Percentiles rank a stretch among this genome's conserved stretches.
phyloP scores from a whole-genome alignment of 2,329 filamentous ascomycete species.

The Salinomyces thailandicus region DNA sequence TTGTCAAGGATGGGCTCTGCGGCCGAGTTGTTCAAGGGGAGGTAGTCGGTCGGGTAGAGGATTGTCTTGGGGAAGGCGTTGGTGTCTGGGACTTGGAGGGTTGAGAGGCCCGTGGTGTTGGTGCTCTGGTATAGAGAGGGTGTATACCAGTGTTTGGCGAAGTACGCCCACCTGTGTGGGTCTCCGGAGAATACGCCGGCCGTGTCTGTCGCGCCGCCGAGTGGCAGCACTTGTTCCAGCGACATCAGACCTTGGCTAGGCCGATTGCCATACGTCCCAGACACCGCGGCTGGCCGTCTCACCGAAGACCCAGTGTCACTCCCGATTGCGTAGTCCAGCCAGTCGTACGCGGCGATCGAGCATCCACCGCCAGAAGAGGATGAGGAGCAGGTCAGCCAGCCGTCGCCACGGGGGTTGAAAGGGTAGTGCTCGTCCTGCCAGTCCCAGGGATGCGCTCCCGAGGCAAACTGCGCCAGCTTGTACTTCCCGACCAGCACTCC shows the following conservation, averaged over 20 bases:
- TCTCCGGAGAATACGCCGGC: slow-evolving; percentile 12
- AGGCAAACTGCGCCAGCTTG: slow-evolving; percentile 28
- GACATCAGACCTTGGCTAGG: slow-evolving; percentile 12
- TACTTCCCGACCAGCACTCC: slow-evolving; percentile 28
- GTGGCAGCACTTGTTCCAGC: slow-evolving; percentile 11
- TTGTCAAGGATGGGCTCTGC: slow-evolving; percentile 29
- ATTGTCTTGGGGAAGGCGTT: slow-evolving; percentile 29
- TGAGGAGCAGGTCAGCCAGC: slow-evolving; percentile 25
- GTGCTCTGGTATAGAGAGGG: slow-evolving; percentile 19
- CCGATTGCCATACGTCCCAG: slow-evolving; percentile 11
- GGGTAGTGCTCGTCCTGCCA: slow-evolving; percentile 21
- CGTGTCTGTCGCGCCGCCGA: slow-evolving; percentile 11
- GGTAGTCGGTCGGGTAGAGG: slow-evolving; percentile 32
- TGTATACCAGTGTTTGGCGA: slow-evolving; percentile 31
- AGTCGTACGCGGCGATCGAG: slow-evolving; percentile 29
- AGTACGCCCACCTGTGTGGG: slow-evolving; percentile 22
- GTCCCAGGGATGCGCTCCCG: slow-evolving; percentile 8
- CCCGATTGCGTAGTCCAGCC: slow-evolving; percentile 32
- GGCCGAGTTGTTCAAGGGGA: slow-evolving; percentile 32
- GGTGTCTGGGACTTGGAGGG: slow-evolving; percentile 27
- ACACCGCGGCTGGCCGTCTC: background rate
- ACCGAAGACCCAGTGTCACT: slow-evolving; percentile 17
- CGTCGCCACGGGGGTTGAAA: slow-evolving; percentile 30
- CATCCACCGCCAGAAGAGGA: slow-evolving; percentile 21
- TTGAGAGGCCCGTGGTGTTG: slow-evolving; percentile 29